phyloP scores from a whole-genome alignment of 805 yeast species.

The Yamadazyma insecticola region DNA sequence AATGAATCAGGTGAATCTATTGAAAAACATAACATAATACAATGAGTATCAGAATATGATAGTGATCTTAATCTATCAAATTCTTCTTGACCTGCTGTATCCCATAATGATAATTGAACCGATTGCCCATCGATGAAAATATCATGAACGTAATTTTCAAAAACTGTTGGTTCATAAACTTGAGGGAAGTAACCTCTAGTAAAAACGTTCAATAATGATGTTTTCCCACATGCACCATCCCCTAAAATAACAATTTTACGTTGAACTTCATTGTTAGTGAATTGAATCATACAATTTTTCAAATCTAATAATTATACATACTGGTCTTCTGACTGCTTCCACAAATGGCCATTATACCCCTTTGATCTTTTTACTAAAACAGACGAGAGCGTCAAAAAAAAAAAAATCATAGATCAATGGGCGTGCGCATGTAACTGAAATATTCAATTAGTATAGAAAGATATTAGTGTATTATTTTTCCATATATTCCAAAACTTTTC shows the following conservation, averaged over 20 bases:
- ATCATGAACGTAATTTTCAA: conserved; percentile 95
- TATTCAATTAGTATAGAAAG: too few relatives aligned
- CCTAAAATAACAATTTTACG: conserved; percentile 93
- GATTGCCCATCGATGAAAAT: conserved; percentile 93
- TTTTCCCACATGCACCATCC: conserved; percentile 98
- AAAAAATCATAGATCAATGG: too few relatives aligned
- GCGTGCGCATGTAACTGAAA: too few relatives aligned
- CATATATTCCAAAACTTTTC: too few relatives aligned
- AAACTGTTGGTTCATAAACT: conserved; percentile 96
- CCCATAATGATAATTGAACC: conserved; percentile 92
- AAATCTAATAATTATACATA: conserved; percentile 18
- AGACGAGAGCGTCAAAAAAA: too few relatives aligned
- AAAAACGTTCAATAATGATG: conserved; percentile 89
- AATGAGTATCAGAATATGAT: conserved; percentile 92
- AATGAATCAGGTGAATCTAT: conserved; percentile 92
- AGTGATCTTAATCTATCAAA: conserved; percentile 90
- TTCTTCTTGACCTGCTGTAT: conserved; percentile 99
- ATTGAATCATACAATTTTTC: too few relatives aligned
- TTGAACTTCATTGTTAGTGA: conserved; percentile 44
- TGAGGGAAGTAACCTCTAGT: conserved; percentile 98
- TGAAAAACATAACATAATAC: conserved; percentile 93
- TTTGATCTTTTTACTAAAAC: conserved; percentile 25
- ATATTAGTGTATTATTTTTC: too few relatives aligned
- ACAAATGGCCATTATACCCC: conserved; percentile 35
- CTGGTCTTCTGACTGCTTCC: conserved; percentile 40